Percentiles rank a stretch among this genome's conserved stretches.
These are phyloP conservation scores for Sechiopsis laciniata DNA, from an alignment of 306 rosid genomes.

Conservation along the genomic window DNA sequence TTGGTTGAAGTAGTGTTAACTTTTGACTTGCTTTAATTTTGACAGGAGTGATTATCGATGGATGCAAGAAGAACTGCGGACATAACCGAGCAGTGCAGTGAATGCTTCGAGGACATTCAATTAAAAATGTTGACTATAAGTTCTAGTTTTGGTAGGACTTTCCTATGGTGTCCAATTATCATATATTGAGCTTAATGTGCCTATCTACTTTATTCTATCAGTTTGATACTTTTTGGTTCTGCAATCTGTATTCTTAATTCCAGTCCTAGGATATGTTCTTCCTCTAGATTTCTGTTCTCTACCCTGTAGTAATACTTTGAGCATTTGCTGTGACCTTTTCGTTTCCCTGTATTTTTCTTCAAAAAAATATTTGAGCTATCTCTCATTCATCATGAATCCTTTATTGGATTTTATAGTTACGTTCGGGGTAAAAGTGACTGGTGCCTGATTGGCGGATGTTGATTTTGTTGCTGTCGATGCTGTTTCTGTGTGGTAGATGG, in stretches of 20 bases:
- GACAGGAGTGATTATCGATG: constrained; percentile 19
- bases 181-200: constrained; percentile 33
- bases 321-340: constrained; percentile 7
- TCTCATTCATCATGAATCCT: constrained; percentile 44
- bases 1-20: neutral
- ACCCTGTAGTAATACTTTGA: constrained; percentile 17
- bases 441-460: constrained; percentile 59
- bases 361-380: constrained; percentile 22
- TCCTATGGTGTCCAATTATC: constrained; percentile 36
- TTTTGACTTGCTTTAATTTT: neutral
- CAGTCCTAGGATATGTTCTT: constrained; percentile 13
- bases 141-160: constrained; percentile 54
- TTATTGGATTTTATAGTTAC: constrained; percentile 82
- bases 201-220: constrained; percentile 16
- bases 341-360: constrained; percentile 8
- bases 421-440: constrained; percentile 54
- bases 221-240: constrained; percentile 31
- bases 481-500: constrained; percentile 58
- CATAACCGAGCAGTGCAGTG: constrained; percentile 26
- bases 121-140: constrained; percentile 40
- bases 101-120: constrained; percentile 37
- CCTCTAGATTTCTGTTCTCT: constrained; percentile 1
- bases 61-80: constrained; percentile 25
- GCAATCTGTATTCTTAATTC: constrained; percentile 29
- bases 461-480: constrained; percentile 58